phyloP scores from a whole-genome alignment of 192 early-diverging fungal species.

The Coemansia sp. region DNA sequence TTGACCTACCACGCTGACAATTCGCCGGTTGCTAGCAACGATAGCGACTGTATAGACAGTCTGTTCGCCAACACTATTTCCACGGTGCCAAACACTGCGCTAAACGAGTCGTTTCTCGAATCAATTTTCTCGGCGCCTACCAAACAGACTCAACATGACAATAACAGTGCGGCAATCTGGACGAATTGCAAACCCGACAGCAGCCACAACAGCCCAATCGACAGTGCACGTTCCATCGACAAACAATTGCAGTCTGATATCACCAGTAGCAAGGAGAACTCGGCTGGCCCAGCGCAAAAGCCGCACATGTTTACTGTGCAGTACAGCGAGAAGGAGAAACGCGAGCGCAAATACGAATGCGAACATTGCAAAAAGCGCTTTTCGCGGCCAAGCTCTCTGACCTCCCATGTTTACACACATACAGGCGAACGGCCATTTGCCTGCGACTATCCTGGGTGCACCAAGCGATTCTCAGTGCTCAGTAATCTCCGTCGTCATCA shows the following conservation, averaged over 20 bases:
- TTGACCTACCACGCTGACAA: not conserved
- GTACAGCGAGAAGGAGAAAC: constrained; percentile 50
- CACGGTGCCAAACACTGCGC: not conserved
- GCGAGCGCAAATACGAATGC: constrained; percentile 58
- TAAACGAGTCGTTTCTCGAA: not conserved
- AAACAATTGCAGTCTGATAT: too few relatives aligned
- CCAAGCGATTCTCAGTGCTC: constrained; percentile 72
- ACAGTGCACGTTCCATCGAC: too few relatives aligned
- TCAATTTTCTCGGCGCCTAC: not conserved
- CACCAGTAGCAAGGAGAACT: not conserved
- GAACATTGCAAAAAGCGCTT: constrained; percentile 60
- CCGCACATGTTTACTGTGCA: constrained; percentile 15
- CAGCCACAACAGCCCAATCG: too few relatives aligned
- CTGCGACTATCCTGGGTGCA: constrained; percentile 58
- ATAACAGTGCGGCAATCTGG: not conserved
- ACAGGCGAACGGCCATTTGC: constrained; percentile 63
- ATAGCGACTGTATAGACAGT: not conserved
- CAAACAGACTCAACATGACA: not conserved
- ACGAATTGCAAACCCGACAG: not conserved
- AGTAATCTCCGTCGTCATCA: constrained; percentile 76
- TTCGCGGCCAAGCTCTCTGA: constrained; percentile 59
- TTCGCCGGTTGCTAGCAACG: not conserved
- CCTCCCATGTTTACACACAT: constrained; percentile 63
- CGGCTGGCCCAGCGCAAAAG: not conserved
- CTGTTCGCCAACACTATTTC: not conserved